A percentile compares a stretch with the other conserved stretches of the same genome.
phyloP scores from a whole-genome alignment of 2,329 filamentous ascomycete species.

The Penicillium oxalicum region DNA sequence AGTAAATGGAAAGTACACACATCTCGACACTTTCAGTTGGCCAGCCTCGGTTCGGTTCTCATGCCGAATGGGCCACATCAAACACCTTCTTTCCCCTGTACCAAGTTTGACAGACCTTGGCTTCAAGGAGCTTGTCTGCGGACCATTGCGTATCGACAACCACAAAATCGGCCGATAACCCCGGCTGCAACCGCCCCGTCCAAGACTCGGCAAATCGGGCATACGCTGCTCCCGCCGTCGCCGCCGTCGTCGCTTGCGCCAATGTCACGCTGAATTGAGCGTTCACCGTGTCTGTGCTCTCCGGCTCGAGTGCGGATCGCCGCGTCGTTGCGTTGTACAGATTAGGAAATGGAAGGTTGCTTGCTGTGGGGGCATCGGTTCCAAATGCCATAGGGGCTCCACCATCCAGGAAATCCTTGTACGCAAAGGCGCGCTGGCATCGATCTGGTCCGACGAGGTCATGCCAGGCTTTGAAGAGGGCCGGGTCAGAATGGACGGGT shows the following conservation, averaged over 20 bases:
- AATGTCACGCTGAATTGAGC: conserved; percentile 40
- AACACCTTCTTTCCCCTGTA: conserved; percentile 36
- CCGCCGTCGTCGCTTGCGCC: conserved; percentile 40
- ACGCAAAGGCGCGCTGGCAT: conserved; percentile 46
- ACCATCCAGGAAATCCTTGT: conserved; percentile 44
- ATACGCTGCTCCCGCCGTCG: conserved; percentile 43
- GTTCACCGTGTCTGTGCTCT: conserved; percentile 38
- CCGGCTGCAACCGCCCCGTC: conserved; percentile 36
- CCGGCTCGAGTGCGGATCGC: conserved; percentile 39
- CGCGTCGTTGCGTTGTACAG: conserved; percentile 47
- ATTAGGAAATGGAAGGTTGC: conserved; percentile 42
- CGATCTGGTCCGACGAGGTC: conserved; percentile 41
- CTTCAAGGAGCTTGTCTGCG: conserved; percentile 37
- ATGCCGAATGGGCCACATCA: conserved; percentile 4
- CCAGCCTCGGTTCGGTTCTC: not conserved
- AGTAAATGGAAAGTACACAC: too few relatives aligned
- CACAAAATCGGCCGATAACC: conserved; percentile 42
- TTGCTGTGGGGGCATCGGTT: conserved; percentile 46
- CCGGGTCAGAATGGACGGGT: conserved; percentile 39
- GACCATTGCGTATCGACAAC: conserved; percentile 42
- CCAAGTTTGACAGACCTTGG: conserved; percentile 42
- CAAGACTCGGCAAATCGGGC: conserved; percentile 42
- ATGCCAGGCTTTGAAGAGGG: conserved; percentile 45
- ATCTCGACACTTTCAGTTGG: too few relatives aligned
- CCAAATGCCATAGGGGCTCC: conserved; percentile 45